Evolutionary conservation across 108 stramenopile genomes (phyloP).

Genomic region (Parietichytrium sp.): DNA sequence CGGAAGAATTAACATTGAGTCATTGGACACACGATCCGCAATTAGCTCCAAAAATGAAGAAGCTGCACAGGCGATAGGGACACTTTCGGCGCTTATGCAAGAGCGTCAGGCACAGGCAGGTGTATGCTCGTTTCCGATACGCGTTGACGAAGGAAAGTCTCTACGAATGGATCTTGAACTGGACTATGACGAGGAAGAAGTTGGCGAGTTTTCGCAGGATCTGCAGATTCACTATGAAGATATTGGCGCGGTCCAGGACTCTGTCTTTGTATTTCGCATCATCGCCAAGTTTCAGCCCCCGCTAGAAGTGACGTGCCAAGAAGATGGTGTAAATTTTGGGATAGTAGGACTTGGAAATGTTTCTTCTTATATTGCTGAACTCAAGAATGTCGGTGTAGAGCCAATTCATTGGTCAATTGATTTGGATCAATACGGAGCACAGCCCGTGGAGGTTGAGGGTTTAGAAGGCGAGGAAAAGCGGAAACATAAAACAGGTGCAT

Average conservation of each 20-base stretch:
- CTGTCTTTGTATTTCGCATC: not conserved
- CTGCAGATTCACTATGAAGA: slow-evolving; percentile 15
- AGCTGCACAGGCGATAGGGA: too few relatives aligned
- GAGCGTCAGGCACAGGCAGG: too few relatives aligned
- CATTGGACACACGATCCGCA: too few relatives aligned
- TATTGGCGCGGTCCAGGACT: not conserved
- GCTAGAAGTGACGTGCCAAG: not conserved
- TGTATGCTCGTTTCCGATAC: not conserved
- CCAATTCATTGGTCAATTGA: not conserved
- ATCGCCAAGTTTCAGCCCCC: slow-evolving; percentile 6
- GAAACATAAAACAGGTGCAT: too few relatives aligned
- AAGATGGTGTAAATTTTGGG: not conserved
- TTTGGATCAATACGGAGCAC: too few relatives aligned
- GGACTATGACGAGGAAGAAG: not conserved
- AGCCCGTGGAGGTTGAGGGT: too few relatives aligned
- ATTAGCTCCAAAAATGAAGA: too few relatives aligned
- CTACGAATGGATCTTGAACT: not conserved
- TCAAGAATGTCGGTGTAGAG: not conserved
- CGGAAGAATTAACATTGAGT: too few relatives aligned
- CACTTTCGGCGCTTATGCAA: too few relatives aligned
- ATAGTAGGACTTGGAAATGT: not conserved
- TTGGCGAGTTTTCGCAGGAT: not conserved
- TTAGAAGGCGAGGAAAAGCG: too few relatives aligned
- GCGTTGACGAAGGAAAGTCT: not conserved
- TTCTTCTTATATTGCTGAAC: not conserved